A percentile compares a stretch with the other conserved stretches of the same genome.
Conservation (phyloP, 768 basidiomycete species). For the Mycena haematopus region DNA sequence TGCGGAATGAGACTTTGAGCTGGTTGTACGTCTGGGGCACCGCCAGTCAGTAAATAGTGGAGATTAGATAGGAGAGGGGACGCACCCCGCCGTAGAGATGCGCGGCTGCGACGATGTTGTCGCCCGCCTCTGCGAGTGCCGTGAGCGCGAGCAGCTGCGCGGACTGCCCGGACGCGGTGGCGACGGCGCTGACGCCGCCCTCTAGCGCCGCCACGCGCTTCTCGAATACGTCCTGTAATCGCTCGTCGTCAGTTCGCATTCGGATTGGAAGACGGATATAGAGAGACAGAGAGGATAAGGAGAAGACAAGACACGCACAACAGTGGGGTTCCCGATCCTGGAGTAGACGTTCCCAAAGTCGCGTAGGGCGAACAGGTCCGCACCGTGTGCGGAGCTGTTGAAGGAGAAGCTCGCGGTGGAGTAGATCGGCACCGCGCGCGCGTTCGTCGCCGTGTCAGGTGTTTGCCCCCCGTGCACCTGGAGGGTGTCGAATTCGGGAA, state of each 20-base stretch:
- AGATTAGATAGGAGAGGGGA: conserved; percentile 19
- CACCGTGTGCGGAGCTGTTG: conserved; percentile 58
- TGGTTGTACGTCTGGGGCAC: conserved; percentile 58
- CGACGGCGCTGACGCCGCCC: conserved; percentile 60
- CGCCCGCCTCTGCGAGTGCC: conserved; percentile 49
- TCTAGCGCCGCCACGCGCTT: conserved; percentile 64
- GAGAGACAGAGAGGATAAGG: too few species aligned
- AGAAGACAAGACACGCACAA: conserved; percentile 35
- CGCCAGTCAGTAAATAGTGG: too few species aligned
- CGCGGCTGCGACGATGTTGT: conserved; percentile 61
- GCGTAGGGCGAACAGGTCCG: conserved; percentile 57
- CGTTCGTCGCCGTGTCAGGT: conserved; percentile 52
- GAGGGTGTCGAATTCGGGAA: conserved; percentile 54
- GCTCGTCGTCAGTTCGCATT: not conserved
- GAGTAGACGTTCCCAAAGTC: conserved; percentile 54
- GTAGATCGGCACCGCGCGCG: conserved; percentile 67
- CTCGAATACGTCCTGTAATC: conserved; percentile 60
- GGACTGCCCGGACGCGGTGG: conserved; percentile 53
- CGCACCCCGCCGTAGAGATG: conserved; percentile 51
- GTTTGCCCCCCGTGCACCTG: conserved; percentile 65
- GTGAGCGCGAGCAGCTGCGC: conserved; percentile 62
- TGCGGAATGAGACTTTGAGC: conserved; percentile 55
- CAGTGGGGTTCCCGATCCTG: conserved; percentile 57
- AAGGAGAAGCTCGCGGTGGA: conserved; percentile 58
- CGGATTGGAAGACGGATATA: too few species aligned